phyloP scores from a whole-genome alignment of 306 rosid species.

The Echinosophora koreensis region DNA sequence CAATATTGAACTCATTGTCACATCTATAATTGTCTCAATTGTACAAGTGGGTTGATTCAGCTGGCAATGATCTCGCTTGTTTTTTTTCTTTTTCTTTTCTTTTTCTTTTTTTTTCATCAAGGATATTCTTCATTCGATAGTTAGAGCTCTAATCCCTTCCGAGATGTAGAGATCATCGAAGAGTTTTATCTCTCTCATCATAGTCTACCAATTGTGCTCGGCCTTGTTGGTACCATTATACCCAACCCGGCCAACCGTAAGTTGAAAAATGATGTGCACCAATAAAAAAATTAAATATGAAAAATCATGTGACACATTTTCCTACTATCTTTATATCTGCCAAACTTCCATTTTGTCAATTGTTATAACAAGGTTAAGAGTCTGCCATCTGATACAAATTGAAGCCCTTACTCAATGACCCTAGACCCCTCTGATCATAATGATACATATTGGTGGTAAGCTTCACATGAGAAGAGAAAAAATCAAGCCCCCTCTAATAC shows the following conservation, averaged over 20 bases:
- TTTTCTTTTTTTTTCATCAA: no score
- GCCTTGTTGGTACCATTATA: no score
- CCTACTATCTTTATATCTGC: not conserved
- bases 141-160: no score
- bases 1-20: no score
- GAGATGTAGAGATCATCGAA: no score
- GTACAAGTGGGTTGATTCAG: no score
- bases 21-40: no score
- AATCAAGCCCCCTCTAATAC: not conserved
- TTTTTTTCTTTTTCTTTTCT: no score
- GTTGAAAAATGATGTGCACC: not conserved
- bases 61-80: no score
- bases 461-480: not conserved
- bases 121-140: no score
- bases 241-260: not conserved
- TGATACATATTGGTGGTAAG: not conserved
- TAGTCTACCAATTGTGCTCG: no score
- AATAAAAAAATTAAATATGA: not conserved
- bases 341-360: constrained; percentile 26
- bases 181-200: no score
- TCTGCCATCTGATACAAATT: constrained; percentile 35
- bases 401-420: constrained; percentile 33
- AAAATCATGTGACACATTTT: not conserved
- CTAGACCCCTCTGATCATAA: constrained; percentile 1
- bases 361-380: not conserved